These are phyloP conservation scores for Metarhizium guizhouense DNA, from an alignment of 2,329 filamentous ascomycete species.

Conservation along the genomic window DNA sequence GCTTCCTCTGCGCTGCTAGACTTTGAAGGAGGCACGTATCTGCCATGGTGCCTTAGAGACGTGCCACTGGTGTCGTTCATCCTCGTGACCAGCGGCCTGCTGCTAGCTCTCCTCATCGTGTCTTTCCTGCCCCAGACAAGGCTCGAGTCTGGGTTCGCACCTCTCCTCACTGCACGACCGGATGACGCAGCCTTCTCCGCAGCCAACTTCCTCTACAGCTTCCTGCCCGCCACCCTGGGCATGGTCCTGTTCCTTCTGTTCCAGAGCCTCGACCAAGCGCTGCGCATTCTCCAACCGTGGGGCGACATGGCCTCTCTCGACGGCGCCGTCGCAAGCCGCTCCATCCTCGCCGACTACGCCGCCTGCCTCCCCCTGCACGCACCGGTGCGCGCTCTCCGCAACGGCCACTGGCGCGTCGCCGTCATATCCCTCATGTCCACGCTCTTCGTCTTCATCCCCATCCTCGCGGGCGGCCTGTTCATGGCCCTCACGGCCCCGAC, in stretches of 20 bases:
- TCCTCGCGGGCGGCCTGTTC: conserved; percentile 62
- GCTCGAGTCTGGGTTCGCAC: conserved; percentile 62
- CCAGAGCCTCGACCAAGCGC: conserved; percentile 54
- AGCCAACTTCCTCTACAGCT: conserved; percentile 81
- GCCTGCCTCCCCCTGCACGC: conserved; percentile 54
- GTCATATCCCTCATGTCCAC: conserved; percentile 50
- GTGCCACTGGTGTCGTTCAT: conserved; percentile 57
- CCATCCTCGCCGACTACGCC: conserved; percentile 62
- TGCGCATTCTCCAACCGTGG: conserved; percentile 63
- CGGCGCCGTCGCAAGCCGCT: conserved; percentile 53
- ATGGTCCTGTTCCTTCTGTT: conserved; percentile 59
- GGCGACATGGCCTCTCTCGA: conserved; percentile 47
- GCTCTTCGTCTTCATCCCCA: conserved; percentile 53
- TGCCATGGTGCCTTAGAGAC: conserved; percentile 69
- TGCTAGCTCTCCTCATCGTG: conserved; percentile 64
- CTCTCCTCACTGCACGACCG: conserved; percentile 54
- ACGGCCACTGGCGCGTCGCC: conserved; percentile 58
- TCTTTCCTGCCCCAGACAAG: conserved; percentile 65
- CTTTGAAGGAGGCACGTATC: conserved; percentile 45
- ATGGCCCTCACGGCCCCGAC: conserved; percentile 56
- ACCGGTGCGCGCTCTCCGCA: conserved; percentile 46
- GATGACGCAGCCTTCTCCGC: conserved; percentile 62
- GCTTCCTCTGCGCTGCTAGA: conserved; percentile 14
- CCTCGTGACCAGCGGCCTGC: conserved; percentile 48
- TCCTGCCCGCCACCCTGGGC: conserved; percentile 60